These are phyloP conservation scores for Blumeriella jaapii DNA, from an alignment of 2,329 filamentous ascomycete genomes.

Conservation along the genomic window DNA sequence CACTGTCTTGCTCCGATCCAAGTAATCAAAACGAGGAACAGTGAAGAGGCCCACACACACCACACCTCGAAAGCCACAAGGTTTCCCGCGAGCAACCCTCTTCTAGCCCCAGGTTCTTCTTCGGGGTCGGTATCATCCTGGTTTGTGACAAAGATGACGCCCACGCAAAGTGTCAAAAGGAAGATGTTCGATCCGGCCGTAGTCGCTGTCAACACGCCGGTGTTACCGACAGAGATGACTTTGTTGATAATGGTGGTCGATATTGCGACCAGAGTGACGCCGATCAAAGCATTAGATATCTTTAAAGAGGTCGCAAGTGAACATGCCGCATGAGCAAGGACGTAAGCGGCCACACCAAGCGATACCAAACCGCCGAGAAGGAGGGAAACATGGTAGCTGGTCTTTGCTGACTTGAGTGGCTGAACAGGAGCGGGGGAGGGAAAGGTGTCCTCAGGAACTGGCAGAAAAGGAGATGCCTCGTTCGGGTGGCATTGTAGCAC, in stretches of 20 bases:
- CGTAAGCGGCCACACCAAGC: conserved; percentile 34
- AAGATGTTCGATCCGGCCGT: conserved; percentile 44
- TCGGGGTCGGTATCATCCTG: conserved; percentile 3
- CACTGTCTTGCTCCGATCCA: conserved; percentile 24
- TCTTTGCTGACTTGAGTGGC: not conserved
- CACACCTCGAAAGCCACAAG: conserved; percentile 25
- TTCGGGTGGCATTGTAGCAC: conserved; percentile 8
- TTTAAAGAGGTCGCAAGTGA: conserved; percentile 31
- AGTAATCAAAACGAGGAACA: conserved; percentile 23
- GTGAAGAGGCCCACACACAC: conserved; percentile 19
- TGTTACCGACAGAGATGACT: conserved; percentile 35
- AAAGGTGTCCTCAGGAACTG: not conserved
- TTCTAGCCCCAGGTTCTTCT: not conserved
- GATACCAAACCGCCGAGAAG: conserved; percentile 33
- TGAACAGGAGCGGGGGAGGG: not conserved
- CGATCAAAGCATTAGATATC: conserved; percentile 35
- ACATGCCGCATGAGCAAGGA: conserved; percentile 34
- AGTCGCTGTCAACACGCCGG: conserved; percentile 37
- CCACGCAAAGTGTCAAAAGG: conserved; percentile 37
- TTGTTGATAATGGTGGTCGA: conserved; percentile 43
- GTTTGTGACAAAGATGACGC: conserved; percentile 27
- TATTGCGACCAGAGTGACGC: conserved; percentile 36
- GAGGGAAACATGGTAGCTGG: conserved; percentile 28
- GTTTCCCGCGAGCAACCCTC: conserved; percentile 13
- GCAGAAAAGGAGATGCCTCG: conserved; percentile 2